A percentile compares a stretch with the other conserved stretches of the same genome.
Evolutionary conservation across 2,329 filamentous ascomycete genomes (phyloP).

Genomic region (Hypoxylon sp.): DNA sequence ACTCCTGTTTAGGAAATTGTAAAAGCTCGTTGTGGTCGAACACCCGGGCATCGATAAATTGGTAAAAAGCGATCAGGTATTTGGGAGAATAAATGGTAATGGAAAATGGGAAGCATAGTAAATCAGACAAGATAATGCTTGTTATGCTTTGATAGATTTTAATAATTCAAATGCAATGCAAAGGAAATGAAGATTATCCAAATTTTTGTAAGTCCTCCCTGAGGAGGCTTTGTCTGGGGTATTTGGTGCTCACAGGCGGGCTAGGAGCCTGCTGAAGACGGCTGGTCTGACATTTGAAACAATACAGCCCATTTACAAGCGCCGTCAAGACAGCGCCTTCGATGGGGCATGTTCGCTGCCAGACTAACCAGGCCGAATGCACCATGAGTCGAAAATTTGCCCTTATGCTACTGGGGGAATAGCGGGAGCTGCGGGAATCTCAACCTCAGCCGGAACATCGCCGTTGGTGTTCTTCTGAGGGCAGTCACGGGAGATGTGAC

Average conservation of each 20-base stretch:
- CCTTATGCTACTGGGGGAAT: slow-evolving; percentile 54
- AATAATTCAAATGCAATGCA: slow-evolving; percentile 39
- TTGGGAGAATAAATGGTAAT: slow-evolving; percentile 19
- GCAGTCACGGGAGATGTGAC: slow-evolving; percentile 97
- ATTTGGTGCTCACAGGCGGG: slow-evolving; percentile 19
- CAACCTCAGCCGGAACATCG: slow-evolving; percentile 59
- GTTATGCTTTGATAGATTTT: slow-evolving; percentile 39
- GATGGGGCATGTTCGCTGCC: slow-evolving; percentile 13
- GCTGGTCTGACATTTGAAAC: slow-evolving; percentile 13
- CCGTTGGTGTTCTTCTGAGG: slow-evolving; percentile 76
- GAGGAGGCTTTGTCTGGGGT: slow-evolving; percentile 10
- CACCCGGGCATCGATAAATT: slow-evolving; percentile 22
- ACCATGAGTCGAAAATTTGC: background rate
- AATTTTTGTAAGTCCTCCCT: slow-evolving; percentile 24
- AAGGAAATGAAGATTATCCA: slow-evolving; percentile 34
- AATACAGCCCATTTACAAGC: slow-evolving; percentile 10
- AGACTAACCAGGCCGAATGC: slow-evolving; percentile 25
- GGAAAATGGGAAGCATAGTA: slow-evolving; percentile 24
- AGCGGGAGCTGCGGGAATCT: slow-evolving; percentile 50
- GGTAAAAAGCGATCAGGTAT: slow-evolving; percentile 20
- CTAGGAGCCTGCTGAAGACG: slow-evolving; percentile 2
- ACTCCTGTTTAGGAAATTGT: slow-evolving; percentile 19
- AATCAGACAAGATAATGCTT: slow-evolving; percentile 37
- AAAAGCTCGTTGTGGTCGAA: slow-evolving; percentile 20
- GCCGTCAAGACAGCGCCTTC: slow-evolving; percentile 18